Evolutionary conservation across 768 basidiomycete genomes (phyloP), one percentile per base, ranked within the genome.

Genomic region (Tulasnella sp.): DNA sequence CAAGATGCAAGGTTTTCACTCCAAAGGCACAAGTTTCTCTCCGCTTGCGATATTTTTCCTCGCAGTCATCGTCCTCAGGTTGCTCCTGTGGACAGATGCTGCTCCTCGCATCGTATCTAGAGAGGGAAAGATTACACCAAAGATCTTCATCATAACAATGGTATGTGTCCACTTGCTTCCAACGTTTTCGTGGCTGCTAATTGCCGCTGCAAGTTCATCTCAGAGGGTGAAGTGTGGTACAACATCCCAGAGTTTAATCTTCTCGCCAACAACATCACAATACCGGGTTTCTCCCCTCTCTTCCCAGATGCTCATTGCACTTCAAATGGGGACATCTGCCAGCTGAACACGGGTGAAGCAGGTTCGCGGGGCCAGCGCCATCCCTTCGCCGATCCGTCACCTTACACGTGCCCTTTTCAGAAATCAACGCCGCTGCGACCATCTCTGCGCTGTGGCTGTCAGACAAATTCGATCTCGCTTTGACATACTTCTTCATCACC

Each of bases 361-460:
- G 71, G 71, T 72, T 0, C 5, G 68, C 40, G 15, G 38, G 34
- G 22, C 4, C 54, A 1, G 39, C 37, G 11, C 19, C 31, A 19
- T 64, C 58, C 4, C 25, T 64, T 9, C 58, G 31, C 15, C 12
- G 15, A 37, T 42, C n/a, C 15, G 5, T 34, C n/a, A 68, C 39
- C 52, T 31, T 79, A 11, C 9, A 42, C 49, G 17, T 2, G 2
- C 19, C 4, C 31, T n/a, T n/a, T n/a, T n/a, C 25, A 72, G 85
- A 86, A 79, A 86, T 86, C 80, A 86, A 86, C 78, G 85, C 86
- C 0, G 85, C 85, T 22, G 78, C 81, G 7, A 81, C 83, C 11
- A 80, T 84, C 67, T 78, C 81, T 39, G 82, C 85, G 0, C 79
- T 86, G 72, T 77, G 83, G 11, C 79, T 82, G 71, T 80, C 83